A percentile compares a stretch with the other conserved stretches of the same genome.
Conservation (phyloP, 2,329 filamentous ascomycete genomes). For the Plenodomus biglobosus region DNA sequence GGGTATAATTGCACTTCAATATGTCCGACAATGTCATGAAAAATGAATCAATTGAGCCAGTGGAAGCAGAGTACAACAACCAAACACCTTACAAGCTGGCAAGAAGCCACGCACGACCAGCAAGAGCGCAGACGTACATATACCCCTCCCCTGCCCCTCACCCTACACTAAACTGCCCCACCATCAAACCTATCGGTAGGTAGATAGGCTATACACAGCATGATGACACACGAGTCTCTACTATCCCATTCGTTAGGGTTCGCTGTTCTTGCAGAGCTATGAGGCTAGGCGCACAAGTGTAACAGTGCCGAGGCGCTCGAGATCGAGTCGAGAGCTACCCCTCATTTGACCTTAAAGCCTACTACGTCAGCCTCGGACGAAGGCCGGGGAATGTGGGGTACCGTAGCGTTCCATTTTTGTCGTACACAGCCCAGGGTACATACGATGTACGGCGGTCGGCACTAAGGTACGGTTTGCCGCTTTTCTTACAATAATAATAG, state of each 20-base stretch:
- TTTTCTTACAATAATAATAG: no score
- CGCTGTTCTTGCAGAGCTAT: not conserved
- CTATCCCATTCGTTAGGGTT: not conserved
- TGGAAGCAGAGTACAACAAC: no score
- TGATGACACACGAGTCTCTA: not conserved
- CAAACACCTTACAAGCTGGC: no score
- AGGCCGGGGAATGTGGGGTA: not conserved
- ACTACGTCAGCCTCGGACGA: not conserved
- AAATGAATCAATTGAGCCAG: no score
- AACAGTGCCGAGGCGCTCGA: not conserved
- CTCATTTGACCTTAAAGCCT: not conserved
- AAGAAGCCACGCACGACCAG: no score
- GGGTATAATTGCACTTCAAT: no score
- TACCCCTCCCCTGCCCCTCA: not conserved
- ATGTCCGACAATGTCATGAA: no score
- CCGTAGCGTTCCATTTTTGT: no score
- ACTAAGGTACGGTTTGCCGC: no score
- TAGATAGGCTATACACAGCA: not conserved
- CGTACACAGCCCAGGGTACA: no score
- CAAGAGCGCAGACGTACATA: not conserved
- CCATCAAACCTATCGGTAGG: not conserved
- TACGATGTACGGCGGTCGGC: no score
- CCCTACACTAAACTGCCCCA: not conserved
- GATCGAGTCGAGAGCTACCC: not conserved
- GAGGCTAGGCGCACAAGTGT: not conserved